phyloP scores from a whole-genome alignment of 306 rosid genomes.

The Casuarina glauca region DNA sequence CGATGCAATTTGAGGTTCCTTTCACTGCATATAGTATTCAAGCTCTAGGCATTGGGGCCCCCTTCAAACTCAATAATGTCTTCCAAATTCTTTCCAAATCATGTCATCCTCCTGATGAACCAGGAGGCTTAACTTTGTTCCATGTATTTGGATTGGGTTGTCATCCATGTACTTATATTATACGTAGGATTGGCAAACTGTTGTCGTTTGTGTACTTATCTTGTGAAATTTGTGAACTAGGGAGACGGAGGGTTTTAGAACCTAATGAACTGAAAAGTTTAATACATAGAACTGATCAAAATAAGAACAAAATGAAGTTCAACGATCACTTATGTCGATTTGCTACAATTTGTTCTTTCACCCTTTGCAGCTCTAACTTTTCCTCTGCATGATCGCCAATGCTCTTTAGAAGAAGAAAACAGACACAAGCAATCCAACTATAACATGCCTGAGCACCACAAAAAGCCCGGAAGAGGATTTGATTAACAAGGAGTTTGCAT shows the following conservation, averaged over 20 bases:
- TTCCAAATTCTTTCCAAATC: too few relatives aligned
- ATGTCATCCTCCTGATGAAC: too few relatives aligned
- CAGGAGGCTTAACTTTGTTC: too few relatives aligned
- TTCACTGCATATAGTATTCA: too few relatives aligned
- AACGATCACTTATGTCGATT: neutral
- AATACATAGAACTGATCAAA: neutral
- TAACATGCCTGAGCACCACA: slow-evolving; percentile 20
- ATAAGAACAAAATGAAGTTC: neutral
- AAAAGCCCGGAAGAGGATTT: slow-evolving; percentile 30
- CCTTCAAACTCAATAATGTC: too few relatives aligned
- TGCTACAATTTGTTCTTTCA: neutral
- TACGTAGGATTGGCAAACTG: neutral
- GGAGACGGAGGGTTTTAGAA: neutral
- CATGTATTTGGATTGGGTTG: too few relatives aligned
- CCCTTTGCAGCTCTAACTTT: neutral
- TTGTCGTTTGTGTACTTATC: too few relatives aligned
- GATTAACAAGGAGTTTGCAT: slow-evolving; percentile 21
- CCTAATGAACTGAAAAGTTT: neutral
- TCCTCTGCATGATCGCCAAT: neutral
- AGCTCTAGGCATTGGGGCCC: too few relatives aligned
- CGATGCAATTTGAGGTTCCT: too few relatives aligned
- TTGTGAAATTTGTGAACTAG: too few relatives aligned
- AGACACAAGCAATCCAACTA: slow-evolving; percentile 31
- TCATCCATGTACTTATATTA: too few relatives aligned
- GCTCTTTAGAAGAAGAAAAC: slow-evolving; percentile 25